Evolutionary conservation across 2,329 filamentous ascomycete species (phyloP), one percentile per base, ranked within the genome.

Genomic region (Epichloe coenophiala): DNA sequence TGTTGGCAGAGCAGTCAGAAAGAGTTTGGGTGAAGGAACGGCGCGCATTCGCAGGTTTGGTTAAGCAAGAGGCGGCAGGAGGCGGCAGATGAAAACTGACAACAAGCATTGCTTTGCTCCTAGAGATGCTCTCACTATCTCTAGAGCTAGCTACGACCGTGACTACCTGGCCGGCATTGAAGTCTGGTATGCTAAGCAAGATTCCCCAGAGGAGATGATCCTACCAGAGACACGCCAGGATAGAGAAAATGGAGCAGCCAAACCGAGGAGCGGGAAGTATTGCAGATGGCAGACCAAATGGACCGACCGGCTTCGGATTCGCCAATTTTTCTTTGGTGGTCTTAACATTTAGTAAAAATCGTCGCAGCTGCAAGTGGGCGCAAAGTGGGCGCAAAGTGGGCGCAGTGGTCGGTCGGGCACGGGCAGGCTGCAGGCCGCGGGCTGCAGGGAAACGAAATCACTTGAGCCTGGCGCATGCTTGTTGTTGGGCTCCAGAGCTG

Each of bases 71-170:
- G 55, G 57, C 45, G n/a, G n/a, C n/a, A n/a, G n/a, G n/a, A n/a
- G n/a, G n/a, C n/a, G 55, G 51, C 55, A 38, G 50, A 38, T 19
- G 37, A 21, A 45, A 8, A 70, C 75, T 68, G 68, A 82, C 78
- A 60, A 71, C 66, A 60, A 69, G 67, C 66, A 71, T 74, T 73
- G 72, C 75, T 76, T 74, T 74, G 75, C 80, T 80, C 78, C 81
- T 83, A 85, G 81, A 84, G 81, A 84, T 78, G 73, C 77, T 83
- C 77, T 79, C 79, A 81, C 75, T 77, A 83, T 83, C 83, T 82
- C 84, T 83, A 85, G 81, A 86, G 80, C 81, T n/a, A n/a, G n/a
- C n/a, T 76, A 67, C 71, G 74, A 75, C 72, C 68, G 71, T 69
- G 81, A 74, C 87, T 91, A 86, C 77, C 81, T 76, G 63, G 64